Evolutionary conservation across 345 rosid species (phyloP), one percentile per base, ranked within the genome.

Genomic region (Corymbia maculata): DNA sequence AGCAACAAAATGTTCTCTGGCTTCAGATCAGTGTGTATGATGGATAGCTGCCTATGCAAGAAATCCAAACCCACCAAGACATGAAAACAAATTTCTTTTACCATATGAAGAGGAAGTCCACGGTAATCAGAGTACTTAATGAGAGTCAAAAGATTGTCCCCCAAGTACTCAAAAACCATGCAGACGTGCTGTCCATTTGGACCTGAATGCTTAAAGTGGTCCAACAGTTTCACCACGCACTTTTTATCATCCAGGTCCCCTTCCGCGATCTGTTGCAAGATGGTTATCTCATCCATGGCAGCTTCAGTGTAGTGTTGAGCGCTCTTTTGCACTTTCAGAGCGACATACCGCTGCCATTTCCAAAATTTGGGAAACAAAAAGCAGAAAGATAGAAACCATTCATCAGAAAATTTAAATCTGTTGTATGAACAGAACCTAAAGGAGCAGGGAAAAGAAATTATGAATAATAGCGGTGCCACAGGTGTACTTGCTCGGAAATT

Each of bases 231-330:
- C 79, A 95, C 97, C 13, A 94, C 95, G 87, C 96, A 94, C 55
- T 91, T 95, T 86, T 90, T 94, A 89, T 95, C 95, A 21, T 91
- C 94, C n/a, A 89, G 91, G 88, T 95, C 96, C 61, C 95, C 96
- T 14, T 94, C 94, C 1, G 96, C 96, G 57, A 94, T 91, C 91
- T 94, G 96, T 90, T 95, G 94, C 92, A 94, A 91, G 91, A 95
- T 94, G 49, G 93, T 93, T 89, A 95, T 94, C 94, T 95, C 97
- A 88, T 94, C 97, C 96, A 95, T 93, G 50, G 97, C 96, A 12
- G 97, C 95, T 89, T 95, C 96, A 26, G 96, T 94, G 66, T 95
- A 95, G 88, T 95, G 97, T 86, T 95, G 96, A 79, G 96, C 96
- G 90, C 95, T 94, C 90, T 95, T 95, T 90, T 95, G 96, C 49